Base-by-base conservation (phyloP, 2,329 filamentous ascomycete genomes). In the Penicillium sp. region DNA sequence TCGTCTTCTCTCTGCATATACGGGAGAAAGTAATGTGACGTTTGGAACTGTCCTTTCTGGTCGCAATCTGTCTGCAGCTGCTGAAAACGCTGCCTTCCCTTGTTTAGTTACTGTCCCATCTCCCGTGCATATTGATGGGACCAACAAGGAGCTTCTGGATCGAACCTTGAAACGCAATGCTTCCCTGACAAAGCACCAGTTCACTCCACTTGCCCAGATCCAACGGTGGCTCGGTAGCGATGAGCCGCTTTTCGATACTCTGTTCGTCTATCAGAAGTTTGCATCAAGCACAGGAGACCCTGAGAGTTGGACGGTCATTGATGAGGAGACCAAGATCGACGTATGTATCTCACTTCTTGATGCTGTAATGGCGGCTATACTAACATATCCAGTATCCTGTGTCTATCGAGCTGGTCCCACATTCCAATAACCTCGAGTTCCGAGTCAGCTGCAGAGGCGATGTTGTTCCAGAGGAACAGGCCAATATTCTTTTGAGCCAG, bases 21-120 rank as follows among this genome's bases (percentile, higher is more conserved):
- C 81, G 10, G 88, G 87, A 1, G 87, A 95, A 55, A 55, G 67
- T 2, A 73, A 73, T 4, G 80, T 92, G 0, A 81, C 82, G 0
- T 94, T 92, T 57, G 90, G 89, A 0, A 72, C 84, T 10, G 85
- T 89, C 0, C 69, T 95, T 6, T 89, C 89, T 6, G 87, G 87
- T 1, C 73, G 87, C 22, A 79, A 68, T 18, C 55, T 74, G 3
- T 72, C 73, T 0, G 73, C 81, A 3, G 67, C 72, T n/a, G 77
- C 80, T 0, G 70, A 74, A 12, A 57, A 71, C 4, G 73, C 76
- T 3, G 72, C 77, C 0, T 85, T 95, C 35, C 89, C 90, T 0
- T 90, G 84, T 56, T 78, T 95, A 38, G 81, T 82, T 0, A 95
- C 88, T 0, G 61, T 95, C 2, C 90, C 90, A 0, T 73, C 92